phyloP scores from a whole-genome alignment of 2,329 filamentous ascomycete genomes.

The Didymella pinodella region DNA sequence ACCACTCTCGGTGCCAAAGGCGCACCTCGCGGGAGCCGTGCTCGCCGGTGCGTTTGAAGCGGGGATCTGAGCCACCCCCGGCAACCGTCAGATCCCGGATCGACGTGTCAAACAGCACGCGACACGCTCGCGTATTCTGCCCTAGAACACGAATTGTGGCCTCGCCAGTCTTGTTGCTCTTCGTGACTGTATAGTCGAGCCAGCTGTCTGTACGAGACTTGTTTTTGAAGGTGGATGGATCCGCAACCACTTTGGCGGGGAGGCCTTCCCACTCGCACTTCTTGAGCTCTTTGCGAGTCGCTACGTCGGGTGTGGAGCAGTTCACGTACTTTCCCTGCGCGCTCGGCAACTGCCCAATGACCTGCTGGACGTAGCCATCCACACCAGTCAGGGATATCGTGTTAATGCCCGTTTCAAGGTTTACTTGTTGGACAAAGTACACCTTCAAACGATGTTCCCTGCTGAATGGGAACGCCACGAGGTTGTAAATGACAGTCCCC shows the following conservation, averaged over 20 bases:
- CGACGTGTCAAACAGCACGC: conserved; percentile 73
- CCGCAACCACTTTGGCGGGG: conserved; percentile 68
- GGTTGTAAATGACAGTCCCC: conserved; percentile 83
- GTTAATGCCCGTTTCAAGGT: conserved; percentile 75
- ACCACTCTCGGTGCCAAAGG: conserved; percentile 85
- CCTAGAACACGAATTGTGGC: conserved; percentile 74
- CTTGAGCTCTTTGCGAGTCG: conserved; percentile 60
- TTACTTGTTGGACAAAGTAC: conserved; percentile 82
- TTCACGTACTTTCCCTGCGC: conserved; percentile 65
- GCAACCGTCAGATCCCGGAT: conserved; percentile 71
- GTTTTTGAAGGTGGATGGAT: conserved; percentile 38
- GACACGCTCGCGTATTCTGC: conserved; percentile 79
- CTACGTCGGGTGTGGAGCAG: conserved; percentile 51
- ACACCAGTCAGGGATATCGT: conserved; percentile 62
- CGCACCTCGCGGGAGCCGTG: conserved; percentile 72
- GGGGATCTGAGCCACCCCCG: conserved; percentile 67
- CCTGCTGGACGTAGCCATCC: conserved; percentile 54
- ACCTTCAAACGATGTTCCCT: conserved; percentile 80
- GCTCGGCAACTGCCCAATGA: conserved; percentile 75
- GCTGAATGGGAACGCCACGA: conserved; percentile 88
- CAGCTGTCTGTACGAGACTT: conserved; percentile 55
- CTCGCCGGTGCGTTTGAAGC: conserved; percentile 70
- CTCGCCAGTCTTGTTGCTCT: conserved; percentile 56
- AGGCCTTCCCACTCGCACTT: conserved; percentile 78
- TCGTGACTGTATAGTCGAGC: conserved; percentile 70